These are phyloP conservation scores for Marasmius fiardii DNA, from an alignment of 1,284 basidiomycete species.

Conservation along the genomic window DNA sequence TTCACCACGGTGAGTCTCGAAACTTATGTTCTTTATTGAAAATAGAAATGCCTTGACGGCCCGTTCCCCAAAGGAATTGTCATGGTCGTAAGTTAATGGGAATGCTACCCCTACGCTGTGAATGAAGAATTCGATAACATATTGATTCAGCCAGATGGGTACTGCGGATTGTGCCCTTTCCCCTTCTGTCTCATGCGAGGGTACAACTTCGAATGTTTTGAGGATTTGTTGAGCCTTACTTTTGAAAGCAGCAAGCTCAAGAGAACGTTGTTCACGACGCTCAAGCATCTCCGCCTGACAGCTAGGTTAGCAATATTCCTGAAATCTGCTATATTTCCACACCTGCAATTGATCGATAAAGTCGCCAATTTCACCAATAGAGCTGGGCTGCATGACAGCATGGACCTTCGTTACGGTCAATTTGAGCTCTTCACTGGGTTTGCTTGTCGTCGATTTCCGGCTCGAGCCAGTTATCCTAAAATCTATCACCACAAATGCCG, in stretches of 20 bases:
- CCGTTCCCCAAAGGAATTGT: slow-evolving; percentile 33
- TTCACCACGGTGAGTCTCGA: slow-evolving; percentile 72
- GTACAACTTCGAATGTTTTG: slow-evolving; percentile 62
- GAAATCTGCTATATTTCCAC: slow-evolving; percentile 13
- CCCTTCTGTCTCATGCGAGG: slow-evolving; percentile 36
- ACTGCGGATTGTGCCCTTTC: slow-evolving; percentile 29
- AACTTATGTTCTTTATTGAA: slow-evolving; percentile 72
- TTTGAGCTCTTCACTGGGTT: slow-evolving; percentile 41
- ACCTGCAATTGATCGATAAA: slow-evolving; percentile 83
- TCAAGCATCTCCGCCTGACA: slow-evolving; percentile 68
- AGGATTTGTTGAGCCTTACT: slow-evolving; percentile 72
- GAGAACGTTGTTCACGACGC: slow-evolving; percentile 68
- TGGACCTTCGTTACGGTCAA: slow-evolving; percentile 73
- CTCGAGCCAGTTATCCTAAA: slow-evolving; percentile 43
- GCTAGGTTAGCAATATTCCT: background rate
- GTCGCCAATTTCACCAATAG: slow-evolving; percentile 84
- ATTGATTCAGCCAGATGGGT: slow-evolving; percentile 62
- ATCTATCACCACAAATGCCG: slow-evolving; percentile 83
- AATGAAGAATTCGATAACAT: slow-evolving; percentile 63
- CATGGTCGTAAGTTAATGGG: slow-evolving; percentile 61
- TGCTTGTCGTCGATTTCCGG: slow-evolving; percentile 22
- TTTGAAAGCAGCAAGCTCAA: slow-evolving; percentile 80
- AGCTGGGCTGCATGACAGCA: slow-evolving; percentile 89
- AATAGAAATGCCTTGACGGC: slow-evolving; percentile 80
- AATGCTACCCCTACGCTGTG: slow-evolving; percentile 82